Evolutionary conservation across 129 eudicot genomes (phyloP).

Genomic region (Chrysanthemum makinoi): DNA sequence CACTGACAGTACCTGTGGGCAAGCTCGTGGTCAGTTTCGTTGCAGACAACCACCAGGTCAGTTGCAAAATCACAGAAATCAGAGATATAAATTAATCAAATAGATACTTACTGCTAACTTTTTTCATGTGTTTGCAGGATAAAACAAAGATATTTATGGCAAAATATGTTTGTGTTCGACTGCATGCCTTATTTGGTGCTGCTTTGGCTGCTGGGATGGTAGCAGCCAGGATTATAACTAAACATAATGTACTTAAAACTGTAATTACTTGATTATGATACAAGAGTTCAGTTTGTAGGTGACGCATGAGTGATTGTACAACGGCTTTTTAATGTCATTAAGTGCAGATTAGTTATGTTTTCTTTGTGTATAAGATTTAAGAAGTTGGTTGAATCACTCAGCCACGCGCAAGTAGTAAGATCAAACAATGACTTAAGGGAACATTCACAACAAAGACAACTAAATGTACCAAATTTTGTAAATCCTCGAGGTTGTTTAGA

Average conservation of each 20-base stretch:
- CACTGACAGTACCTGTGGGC: constrained; percentile 72
- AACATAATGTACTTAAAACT: constrained; percentile 21
- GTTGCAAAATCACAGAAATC: constrained; percentile 25
- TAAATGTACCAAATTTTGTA: too few species aligned
- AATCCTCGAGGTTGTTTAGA: too few species aligned
- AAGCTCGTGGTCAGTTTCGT: constrained; percentile 57
- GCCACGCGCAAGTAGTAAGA: too few species aligned
- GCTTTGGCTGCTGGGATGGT: constrained; percentile 83
- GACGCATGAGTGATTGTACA: constrained; percentile 13
- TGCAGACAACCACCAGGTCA: constrained; percentile 64
- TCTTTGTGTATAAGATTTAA: too few species aligned
- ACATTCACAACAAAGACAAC: too few species aligned
- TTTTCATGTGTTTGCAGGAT: constrained; percentile 44
- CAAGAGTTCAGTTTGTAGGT: neutral
- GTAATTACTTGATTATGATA: constrained; percentile 21
- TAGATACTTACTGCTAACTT: neutral
- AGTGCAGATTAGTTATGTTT: neutral
- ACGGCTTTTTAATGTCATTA: constrained; percentile 12
- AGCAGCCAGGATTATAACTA: constrained; percentile 45
- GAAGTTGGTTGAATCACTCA: too few species aligned
- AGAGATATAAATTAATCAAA: too few species aligned
- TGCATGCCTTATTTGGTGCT: constrained; percentile 70
- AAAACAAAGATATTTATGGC: constrained; percentile 81
- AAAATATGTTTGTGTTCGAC: constrained; percentile 81
- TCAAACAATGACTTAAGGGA: too few species aligned